Evolutionary conservation across 2,329 filamentous ascomycete genomes (phyloP), one percentile per base, ranked within the genome.

Genomic region (Aspergillus floridensis): DNA sequence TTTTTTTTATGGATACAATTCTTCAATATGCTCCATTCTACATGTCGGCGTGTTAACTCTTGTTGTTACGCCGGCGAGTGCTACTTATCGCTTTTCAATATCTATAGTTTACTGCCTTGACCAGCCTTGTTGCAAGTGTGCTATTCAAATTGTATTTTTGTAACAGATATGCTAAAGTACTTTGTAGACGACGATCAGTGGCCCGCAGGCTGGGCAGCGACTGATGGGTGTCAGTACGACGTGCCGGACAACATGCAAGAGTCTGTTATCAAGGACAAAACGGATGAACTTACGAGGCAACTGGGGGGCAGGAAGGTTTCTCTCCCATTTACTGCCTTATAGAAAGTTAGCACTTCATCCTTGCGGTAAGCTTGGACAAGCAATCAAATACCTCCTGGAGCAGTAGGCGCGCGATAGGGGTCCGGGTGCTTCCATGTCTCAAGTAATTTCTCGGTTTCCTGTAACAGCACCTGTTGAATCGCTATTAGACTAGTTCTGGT

Each of bases 391-490:
- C 93, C 95, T 84, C 95, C 95, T 11, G 95, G 95, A 44, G 95
- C 93, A 47, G 92, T 96, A 14, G 95, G 95, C 65, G 89, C 86
- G 68, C 86, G 82, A 76, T 96, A 98, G 32, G 95, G 93, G 76
- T 99, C 95, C 3, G 95, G 95, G 73, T 99, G 95, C 80, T 98
- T 98, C 93, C 93, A 99, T 77, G 88, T 90, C 71, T 95, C 87
- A 63, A 99, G 81, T 60, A 97, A 75, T 68, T 89, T 89, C 77
- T 98, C 93, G 4, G 95, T 93, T 79, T 97, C 92, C 63, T 87
- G 86, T 66, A 98, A 84, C 59, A 99, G 78, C 53, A 86, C 87
- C 95, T 99, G 48, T 60, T 31, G 64, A 58, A 49, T 32, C 53
- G 10, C 32, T 56, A 19, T 60, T n/a, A 60, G 50, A 52, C 14